phyloP scores from a whole-genome alignment of 352 stramenopile species.

The Phytophthora pluvialis region DNA sequence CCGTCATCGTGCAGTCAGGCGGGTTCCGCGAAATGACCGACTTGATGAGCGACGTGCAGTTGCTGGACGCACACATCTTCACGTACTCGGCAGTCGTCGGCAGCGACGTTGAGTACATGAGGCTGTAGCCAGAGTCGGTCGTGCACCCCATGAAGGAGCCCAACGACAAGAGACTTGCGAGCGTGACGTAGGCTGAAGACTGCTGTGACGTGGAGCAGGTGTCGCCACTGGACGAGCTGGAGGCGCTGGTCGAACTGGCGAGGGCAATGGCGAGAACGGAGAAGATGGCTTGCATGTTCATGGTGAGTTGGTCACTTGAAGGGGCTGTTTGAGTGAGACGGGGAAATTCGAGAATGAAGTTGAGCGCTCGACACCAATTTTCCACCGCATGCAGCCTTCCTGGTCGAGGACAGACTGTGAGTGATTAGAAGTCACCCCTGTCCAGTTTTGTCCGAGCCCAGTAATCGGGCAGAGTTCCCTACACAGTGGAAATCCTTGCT shows the following conservation, averaged over 20 bases:
- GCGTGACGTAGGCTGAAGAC: constrained; percentile 7
- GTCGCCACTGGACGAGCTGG: neutral
- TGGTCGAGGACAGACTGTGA: too few species aligned
- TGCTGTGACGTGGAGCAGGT: constrained; percentile 6
- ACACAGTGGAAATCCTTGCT: too few species aligned
- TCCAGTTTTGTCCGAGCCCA: too few species aligned
- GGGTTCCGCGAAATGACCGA: constrained; percentile 26
- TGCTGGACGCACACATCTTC: constrained; percentile 38
- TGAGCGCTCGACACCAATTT: too few species aligned
- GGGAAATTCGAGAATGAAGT: too few species aligned
- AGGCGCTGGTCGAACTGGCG: neutral
- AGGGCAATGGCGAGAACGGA: neutral
- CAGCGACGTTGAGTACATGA: constrained; percentile 33
- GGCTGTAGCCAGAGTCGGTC: constrained; percentile 1
- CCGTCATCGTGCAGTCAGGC: constrained; percentile 32
- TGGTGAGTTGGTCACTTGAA: neutral
- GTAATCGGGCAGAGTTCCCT: too few species aligned
- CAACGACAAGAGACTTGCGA: neutral
- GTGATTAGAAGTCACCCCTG: too few species aligned
- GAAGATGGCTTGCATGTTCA: neutral
- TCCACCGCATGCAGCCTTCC: too few species aligned
- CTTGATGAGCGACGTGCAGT: constrained; percentile 33
- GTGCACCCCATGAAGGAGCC: neutral
- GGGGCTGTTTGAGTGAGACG: too few species aligned
- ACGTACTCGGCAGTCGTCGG: constrained; percentile 33